These are phyloP conservation scores for Coccomyxa sp. DNA, from an alignment of 139 green algal genomes.

Conservation along the genomic window DNA sequence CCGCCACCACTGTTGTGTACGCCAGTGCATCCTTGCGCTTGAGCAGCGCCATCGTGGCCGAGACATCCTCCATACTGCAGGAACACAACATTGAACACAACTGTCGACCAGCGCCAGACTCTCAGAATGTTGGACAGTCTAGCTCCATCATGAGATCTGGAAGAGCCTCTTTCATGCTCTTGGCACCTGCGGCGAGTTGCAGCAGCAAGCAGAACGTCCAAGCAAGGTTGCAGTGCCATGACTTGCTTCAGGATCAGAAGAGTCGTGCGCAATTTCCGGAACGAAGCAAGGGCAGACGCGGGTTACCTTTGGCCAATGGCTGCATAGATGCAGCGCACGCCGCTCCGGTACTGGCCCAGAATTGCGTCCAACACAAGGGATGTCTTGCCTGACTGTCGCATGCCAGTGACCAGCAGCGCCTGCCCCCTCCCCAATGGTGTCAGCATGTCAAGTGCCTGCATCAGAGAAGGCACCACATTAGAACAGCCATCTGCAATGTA, in stretches of 20 bases:
- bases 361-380: slow-evolving; percentile 50
- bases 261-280: too few species aligned
- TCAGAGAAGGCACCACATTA: not conserved
- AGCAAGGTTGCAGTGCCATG: too few species aligned
- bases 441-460: slow-evolving; percentile 72
- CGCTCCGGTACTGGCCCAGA: slow-evolving; percentile 33
- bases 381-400: slow-evolving; percentile 51
- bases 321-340: slow-evolving; percentile 57
- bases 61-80: slow-evolving; percentile 32
- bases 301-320: slow-evolving; percentile 22
- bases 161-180: too few species aligned
- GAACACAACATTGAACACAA: not conserved
- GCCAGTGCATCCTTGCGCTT: slow-evolving; percentile 34
- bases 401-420: slow-evolving; percentile 65
- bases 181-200: too few species aligned
- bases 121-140: too few species aligned
- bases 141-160: too few species aligned
- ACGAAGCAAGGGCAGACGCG: too few species aligned
- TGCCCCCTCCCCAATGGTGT: slow-evolving; percentile 80
- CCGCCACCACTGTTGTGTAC: slow-evolving; percentile 64
- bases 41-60: slow-evolving; percentile 31
- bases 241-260: too few species aligned
- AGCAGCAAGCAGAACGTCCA: too few species aligned
- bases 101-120: too few species aligned
- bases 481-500: not conserved